Conservation (phyloP, 768 basidiomycete genomes). For the Galerina marginata region DNA sequence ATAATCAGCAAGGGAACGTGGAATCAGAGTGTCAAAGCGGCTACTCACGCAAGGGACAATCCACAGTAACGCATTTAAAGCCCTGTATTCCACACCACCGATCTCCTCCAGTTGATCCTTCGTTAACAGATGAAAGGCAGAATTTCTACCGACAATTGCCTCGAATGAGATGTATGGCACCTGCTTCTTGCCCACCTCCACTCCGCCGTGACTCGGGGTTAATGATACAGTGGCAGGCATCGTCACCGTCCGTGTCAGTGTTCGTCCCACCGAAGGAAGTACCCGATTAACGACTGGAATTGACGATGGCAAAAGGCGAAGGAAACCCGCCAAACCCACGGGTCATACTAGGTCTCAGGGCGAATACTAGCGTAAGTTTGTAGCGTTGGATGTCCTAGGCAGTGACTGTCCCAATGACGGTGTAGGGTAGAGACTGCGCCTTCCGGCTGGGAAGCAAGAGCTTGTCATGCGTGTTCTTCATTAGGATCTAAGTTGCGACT, state of each 20-base stretch:
- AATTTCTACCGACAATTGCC: conserved; percentile 84
- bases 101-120: conserved; percentile 88
- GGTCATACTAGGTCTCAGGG: conserved; percentile 35
- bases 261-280: conserved; percentile 67
- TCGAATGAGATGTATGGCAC: conserved; percentile 89
- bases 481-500: background rate
- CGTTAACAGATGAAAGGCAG: conserved; percentile 68
- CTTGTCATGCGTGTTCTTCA: background rate
- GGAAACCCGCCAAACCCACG: conserved; percentile 77
- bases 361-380: conserved; percentile 19
- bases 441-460: conserved; percentile 4
- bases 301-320: conserved; percentile 64
- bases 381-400: conserved; percentile 19
- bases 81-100: conserved; percentile 92
- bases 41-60: conserved; percentile 72
- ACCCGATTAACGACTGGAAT: conserved; percentile 52
- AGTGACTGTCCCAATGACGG: conserved; percentile 16
- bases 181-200: conserved; percentile 46
- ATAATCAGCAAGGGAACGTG: background rate
- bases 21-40: background rate
- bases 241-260: conserved; percentile 72
- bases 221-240: conserved; percentile 74
- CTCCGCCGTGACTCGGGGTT: conserved; percentile 45
- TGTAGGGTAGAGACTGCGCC: conserved; percentile 7
- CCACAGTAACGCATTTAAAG: conserved; percentile 81